Evolutionary conservation across 257 asterid species (phyloP).

Genomic region (Lantana camara): DNA sequence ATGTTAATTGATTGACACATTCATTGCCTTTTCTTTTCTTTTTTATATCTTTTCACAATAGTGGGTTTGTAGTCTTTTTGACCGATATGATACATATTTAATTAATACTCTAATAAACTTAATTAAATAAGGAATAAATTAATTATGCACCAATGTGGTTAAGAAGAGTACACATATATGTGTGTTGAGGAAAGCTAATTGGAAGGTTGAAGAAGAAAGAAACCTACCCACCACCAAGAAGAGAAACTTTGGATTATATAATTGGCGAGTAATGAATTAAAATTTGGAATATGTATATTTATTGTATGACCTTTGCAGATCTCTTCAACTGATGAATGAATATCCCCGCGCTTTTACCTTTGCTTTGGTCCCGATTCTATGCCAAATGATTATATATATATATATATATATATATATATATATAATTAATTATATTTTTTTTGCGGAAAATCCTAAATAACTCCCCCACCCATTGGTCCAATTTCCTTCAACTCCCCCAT

Average conservation of each 20-base stretch:
- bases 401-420: no score
- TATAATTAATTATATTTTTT: no score
- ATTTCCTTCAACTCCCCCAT: no score
- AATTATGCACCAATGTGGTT: neutral
- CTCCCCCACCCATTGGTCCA: no score
- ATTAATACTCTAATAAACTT: neutral
- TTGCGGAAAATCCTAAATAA: no score
- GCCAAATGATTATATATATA: neutral
- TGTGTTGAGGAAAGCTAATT: neutral
- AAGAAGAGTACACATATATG: neutral
- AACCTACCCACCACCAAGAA: constrained; percentile 20
- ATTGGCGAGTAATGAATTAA: no score
- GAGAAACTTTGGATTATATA: no score
- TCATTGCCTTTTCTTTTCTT: constrained; percentile 1
- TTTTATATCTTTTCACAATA: no score
- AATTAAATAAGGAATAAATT: constrained; percentile 7
- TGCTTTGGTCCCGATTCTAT: constrained; percentile 19
- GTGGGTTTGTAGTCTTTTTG: constrained; percentile 14
- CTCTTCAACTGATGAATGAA: neutral
- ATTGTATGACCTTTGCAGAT: constrained; percentile 28
- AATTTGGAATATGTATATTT: neutral
- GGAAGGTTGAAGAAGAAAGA: neutral
- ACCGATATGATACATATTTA: neutral
- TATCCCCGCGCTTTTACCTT: neutral
- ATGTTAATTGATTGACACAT: constrained; percentile 13